These are phyloP conservation scores for Podaxis carcinomalis DNA, from an alignment of 768 basidiomycete genomes.

Conservation along the genomic window DNA sequence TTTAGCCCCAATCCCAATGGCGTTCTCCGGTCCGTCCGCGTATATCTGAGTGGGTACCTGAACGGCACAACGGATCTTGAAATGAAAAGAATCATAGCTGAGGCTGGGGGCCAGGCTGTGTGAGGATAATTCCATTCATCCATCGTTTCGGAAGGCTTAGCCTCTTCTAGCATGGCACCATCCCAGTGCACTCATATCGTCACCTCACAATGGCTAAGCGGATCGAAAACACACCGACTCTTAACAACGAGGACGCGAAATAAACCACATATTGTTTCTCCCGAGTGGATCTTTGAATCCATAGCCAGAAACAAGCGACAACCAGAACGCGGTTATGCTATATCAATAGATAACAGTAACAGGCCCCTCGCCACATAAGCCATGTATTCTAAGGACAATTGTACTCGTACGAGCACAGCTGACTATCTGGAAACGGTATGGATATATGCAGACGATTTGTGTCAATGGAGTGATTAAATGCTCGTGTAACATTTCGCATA, in stretches of 20 bases:
- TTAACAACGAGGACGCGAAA: constrained; percentile 47
- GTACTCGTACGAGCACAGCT: no score
- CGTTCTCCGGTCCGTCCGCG: constrained; percentile 40
- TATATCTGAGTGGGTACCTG: constrained; percentile 73
- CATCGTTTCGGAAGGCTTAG: background rate
- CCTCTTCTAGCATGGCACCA: constrained; percentile 27
- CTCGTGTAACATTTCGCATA: background rate
- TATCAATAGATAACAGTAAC: constrained; percentile 38
- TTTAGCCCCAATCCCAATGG: constrained; percentile 10
- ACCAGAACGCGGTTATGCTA: constrained; percentile 55
- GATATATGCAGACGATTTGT: background rate
- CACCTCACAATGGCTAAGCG: constrained; percentile 67
- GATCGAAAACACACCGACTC: constrained; percentile 64
- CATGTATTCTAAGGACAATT: background rate
- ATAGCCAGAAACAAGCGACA: constrained; percentile 54
- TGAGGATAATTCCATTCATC: constrained; percentile 28
- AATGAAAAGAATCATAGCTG: constrained; percentile 63
- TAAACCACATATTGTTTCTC: constrained; percentile 60
- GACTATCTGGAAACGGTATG: constrained; percentile 6
- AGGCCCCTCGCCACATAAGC: constrained; percentile 5
- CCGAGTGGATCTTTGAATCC: constrained; percentile 74
- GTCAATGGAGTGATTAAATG: no score
- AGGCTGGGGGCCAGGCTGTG: constrained; percentile 65
- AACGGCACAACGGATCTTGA: constrained; percentile 74
- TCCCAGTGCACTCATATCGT: constrained; percentile 76